These are phyloP conservation scores for Suillus plorans DNA, from an alignment of 768 basidiomycete genomes.

Conservation along the genomic window DNA sequence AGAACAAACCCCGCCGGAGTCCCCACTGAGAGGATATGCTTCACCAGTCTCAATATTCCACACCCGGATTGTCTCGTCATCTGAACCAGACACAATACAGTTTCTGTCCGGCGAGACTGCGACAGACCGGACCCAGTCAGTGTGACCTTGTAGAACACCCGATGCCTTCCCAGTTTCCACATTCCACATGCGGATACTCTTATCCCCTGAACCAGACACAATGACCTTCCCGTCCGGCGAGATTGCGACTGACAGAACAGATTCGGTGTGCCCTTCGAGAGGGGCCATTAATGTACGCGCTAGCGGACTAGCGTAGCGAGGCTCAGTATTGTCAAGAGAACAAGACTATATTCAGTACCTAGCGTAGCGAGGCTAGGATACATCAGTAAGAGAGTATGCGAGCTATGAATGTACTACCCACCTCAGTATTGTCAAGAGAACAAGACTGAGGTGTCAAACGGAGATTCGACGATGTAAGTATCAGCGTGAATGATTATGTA, in stretches of 20 bases:
- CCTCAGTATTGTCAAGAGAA: too few relatives aligned
- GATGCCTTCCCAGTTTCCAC: background rate
- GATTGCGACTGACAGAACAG: background rate
- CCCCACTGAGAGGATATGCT: background rate
- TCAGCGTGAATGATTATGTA: too few relatives aligned
- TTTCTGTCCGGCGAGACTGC: background rate
- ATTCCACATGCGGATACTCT: background rate
- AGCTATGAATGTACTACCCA: too few relatives aligned
- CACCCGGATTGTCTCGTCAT: background rate
- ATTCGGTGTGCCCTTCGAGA: background rate
- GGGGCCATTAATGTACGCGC: background rate
- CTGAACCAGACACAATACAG: background rate
- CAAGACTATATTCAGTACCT: too few relatives aligned
- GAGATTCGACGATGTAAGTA: too few relatives aligned
- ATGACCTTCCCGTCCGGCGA: background rate
- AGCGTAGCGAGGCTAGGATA: too few relatives aligned
- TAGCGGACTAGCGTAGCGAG: too few relatives aligned
- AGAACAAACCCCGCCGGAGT: too few relatives aligned
- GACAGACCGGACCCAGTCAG: background rate
- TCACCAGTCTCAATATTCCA: background rate
- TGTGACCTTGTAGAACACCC: background rate
- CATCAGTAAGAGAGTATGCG: too few relatives aligned
- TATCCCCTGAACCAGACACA: conserved; percentile 11
- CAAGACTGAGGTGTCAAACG: too few relatives aligned
- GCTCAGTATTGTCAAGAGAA: too few relatives aligned